Conservation (phyloP, 2,329 filamentous ascomycete species). For the Fusarium sp. region DNA sequence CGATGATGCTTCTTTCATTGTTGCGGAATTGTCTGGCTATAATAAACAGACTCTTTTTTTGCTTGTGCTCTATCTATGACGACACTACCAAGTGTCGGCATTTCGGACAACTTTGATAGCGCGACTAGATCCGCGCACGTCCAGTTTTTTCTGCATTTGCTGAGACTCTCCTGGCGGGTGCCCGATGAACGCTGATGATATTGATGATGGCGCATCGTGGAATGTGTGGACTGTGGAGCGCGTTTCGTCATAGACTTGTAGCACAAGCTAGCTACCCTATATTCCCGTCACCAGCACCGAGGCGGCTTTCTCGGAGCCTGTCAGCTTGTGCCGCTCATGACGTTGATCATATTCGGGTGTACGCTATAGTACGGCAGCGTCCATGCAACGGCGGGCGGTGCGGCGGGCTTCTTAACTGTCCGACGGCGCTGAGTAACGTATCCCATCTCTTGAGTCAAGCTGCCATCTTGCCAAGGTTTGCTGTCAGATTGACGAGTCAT, state of each 20-base stretch:
- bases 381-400: not conserved
- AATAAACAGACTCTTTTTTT: slow-evolving; percentile 2
- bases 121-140: slow-evolving; percentile 10
- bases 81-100: slow-evolving; percentile 23
- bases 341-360: not conserved
- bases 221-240: not conserved
- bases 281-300: not conserved
- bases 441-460: not conserved
- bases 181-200: not conserved
- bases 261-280: slow-evolving; percentile 8
- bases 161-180: not conserved
- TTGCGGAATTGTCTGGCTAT: not conserved
- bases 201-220: not conserved
- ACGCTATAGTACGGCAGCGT: too few relatives aligned
- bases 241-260: slow-evolving; percentile 26
- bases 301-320: not conserved
- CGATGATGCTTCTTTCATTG: not conserved
- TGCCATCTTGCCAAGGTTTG: not conserved
- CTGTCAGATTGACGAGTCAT: not conserved
- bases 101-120: slow-evolving; percentile 29
- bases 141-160: not conserved
- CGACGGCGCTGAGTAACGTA: not conserved
- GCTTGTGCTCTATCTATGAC: slow-evolving; percentile 28
- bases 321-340: not conserved
- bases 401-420: slow-evolving; percentile 11